Conservation (phyloP, 2,329 filamentous ascomycete genomes). For the Cladosporium sp. region DNA sequence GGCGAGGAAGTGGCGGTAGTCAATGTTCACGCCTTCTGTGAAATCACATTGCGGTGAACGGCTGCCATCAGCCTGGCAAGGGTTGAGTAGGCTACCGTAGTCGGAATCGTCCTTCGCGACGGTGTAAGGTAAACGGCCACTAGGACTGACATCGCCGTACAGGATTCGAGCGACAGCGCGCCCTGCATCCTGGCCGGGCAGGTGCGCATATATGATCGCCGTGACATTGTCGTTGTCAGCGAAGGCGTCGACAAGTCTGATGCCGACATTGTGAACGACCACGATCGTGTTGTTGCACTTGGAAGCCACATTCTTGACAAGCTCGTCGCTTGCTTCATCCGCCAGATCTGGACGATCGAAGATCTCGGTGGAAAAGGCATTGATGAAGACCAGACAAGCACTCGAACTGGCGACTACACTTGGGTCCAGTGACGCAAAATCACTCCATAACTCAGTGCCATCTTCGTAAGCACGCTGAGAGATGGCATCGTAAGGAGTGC, state of each 20-base stretch:
- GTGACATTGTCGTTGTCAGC: slow-evolving; percentile 65
- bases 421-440: slow-evolving; percentile 54
- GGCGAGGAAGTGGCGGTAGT: slow-evolving; percentile 38
- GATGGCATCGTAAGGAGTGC: slow-evolving; percentile 39
- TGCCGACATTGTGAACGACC: slow-evolving; percentile 64
- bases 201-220: slow-evolving; percentile 62
- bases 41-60: slow-evolving; percentile 36
- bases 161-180: slow-evolving; percentile 56
- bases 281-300: slow-evolving; percentile 65
- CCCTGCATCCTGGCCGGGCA: slow-evolving; percentile 65
- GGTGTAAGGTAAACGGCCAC: slow-evolving; percentile 63
- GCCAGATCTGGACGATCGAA: slow-evolving; percentile 40
- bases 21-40: slow-evolving; percentile 40
- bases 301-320: slow-evolving; percentile 59
- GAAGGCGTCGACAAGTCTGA: slow-evolving; percentile 61
- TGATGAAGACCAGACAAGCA: slow-evolving; percentile 60
- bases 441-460: slow-evolving; percentile 60
- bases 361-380: slow-evolving; percentile 48
- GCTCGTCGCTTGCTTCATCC: slow-evolving; percentile 51
- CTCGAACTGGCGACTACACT: slow-evolving; percentile 46
- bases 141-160: slow-evolving; percentile 59
- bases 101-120: slow-evolving; percentile 58
- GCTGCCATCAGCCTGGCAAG: slow-evolving; percentile 27
- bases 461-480: slow-evolving; percentile 47
- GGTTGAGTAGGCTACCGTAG: slow-evolving; percentile 50